Conservation (phyloP, 2,329 filamentous ascomycete genomes). For the Monosporascus ibericus region DNA sequence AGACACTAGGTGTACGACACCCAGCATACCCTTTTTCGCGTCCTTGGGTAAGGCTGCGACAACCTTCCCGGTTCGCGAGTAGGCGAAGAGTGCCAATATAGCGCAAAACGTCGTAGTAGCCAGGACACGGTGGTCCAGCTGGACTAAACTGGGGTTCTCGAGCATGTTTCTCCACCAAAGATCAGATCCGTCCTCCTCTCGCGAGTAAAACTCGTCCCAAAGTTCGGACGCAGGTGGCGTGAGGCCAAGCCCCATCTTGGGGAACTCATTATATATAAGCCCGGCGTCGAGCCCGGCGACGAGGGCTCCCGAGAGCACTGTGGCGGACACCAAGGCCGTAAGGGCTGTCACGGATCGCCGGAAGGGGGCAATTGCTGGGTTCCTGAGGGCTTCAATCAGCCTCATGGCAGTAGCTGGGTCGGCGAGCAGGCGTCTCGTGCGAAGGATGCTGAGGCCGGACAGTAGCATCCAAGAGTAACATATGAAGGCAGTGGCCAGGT, state of each 20-base stretch:
- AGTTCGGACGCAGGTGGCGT: constrained; percentile 78
- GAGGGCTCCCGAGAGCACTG: constrained; percentile 87
- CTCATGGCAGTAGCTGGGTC: constrained; percentile 58
- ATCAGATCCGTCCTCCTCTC: constrained; percentile 70
- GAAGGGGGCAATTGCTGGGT: constrained; percentile 66
- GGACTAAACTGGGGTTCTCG: constrained; percentile 92
- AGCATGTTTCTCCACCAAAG: constrained; percentile 97
- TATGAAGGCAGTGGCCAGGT: constrained; percentile 83
- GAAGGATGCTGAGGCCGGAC: constrained; percentile 78
- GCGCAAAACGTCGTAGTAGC: constrained; percentile 83
- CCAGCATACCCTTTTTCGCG: constrained; percentile 64
- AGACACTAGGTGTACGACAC: constrained; percentile 75
- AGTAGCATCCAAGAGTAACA: constrained; percentile 95
- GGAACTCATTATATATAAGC: constrained; percentile 98
- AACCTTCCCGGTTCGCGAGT: constrained; percentile 61
- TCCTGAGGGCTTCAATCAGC: constrained; percentile 54
- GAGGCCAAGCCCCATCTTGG: constrained; percentile 82
- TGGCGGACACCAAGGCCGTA: constrained; percentile 72
- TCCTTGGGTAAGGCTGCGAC: constrained; percentile 53
- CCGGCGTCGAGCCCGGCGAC: constrained; percentile 94
- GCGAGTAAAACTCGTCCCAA: constrained; percentile 79
- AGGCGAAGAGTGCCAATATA: constrained; percentile 74
- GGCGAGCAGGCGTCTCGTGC: constrained; percentile 64
- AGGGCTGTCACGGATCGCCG: constrained; percentile 66
- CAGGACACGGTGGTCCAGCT: constrained; percentile 90